Evolutionary conservation across 2,329 filamentous ascomycete species (phyloP).

Genomic region (Curvularia eragrostidis): DNA sequence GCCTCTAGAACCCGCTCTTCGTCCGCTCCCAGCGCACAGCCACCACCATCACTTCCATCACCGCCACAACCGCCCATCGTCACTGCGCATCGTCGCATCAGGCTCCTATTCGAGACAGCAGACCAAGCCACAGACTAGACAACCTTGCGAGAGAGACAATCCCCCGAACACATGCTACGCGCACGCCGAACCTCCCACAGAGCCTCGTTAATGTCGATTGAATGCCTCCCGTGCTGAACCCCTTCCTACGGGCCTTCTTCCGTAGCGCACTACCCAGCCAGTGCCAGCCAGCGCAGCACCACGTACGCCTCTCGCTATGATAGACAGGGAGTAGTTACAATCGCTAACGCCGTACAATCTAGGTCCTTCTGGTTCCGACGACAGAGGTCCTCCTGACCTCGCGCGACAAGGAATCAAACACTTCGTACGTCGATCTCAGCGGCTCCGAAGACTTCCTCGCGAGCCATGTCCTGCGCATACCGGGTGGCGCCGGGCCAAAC

Average conservation of each 20-base stretch:
- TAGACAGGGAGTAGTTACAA: not conserved
- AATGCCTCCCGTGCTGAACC: constrained; percentile 96
- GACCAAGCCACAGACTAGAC: constrained; percentile 6
- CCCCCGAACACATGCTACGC: constrained; percentile 41
- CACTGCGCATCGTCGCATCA: constrained; percentile 25
- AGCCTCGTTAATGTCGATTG: constrained; percentile 57
- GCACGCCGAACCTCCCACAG: constrained; percentile 24
- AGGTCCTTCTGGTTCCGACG: constrained; percentile 87
- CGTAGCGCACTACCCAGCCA: constrained; percentile 90
- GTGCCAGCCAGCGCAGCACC: constrained; percentile 89
- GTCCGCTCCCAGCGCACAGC: constrained; percentile 1
- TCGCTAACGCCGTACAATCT: constrained; percentile 10
- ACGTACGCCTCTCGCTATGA: constrained; percentile 59
- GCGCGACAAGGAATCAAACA: constrained; percentile 85
- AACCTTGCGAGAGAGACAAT: constrained; percentile 27
- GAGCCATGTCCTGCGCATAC: constrained; percentile 93
- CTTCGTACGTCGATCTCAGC: constrained; percentile 78
- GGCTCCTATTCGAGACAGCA: constrained; percentile 27
- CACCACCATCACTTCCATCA: constrained; percentile 2
- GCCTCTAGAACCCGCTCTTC: not conserved
- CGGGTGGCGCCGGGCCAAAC: constrained; percentile 58
- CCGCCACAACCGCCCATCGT: constrained; percentile 12
- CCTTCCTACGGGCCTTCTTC: constrained; percentile 98
- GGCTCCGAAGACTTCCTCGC: constrained; percentile 92
- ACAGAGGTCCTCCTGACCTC: constrained; percentile 89